Evolutionary conservation across 2,329 filamentous ascomycete genomes (phyloP), one percentile per base, ranked within the genome.

Genomic region (Xylaria sp.): DNA sequence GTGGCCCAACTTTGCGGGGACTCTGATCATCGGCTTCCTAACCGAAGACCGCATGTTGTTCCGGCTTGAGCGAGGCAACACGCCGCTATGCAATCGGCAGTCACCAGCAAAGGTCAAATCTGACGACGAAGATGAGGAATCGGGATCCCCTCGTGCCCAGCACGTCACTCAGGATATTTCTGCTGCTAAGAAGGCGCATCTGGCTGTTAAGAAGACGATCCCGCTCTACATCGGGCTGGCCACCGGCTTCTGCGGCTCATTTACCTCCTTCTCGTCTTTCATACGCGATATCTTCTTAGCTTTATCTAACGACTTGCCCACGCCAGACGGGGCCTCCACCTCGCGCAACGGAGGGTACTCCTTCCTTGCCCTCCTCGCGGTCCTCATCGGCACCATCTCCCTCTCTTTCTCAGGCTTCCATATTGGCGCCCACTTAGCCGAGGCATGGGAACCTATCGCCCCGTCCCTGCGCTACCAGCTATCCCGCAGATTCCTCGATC

Each of bases 201-300:
- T 84, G 38, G 81, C 87, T 4, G 78, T 82, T 28, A 97, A 97
- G 74, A 96, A 96, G 79, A 91, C 91, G 0, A 90, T 96, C 28
- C 94, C 94, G 0, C 81, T 97, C 0, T 97, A 96, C 73, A 90
- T 96, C 61, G 94, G 91, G 53, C 85, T 97, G 5, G 87, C 92
- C 0, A 96, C 91, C 0, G 94, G 91, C 11, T 95, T 95, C 76
- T 96, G 92, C 71, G 92, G 94, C 65, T 94, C 91, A 68, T 92
- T 95, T 72, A 97, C 94, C 0, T 94, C 90, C 9, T 97, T 97
- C 77, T 96, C 93, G 0, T 88, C 89, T 19, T 96, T 96, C 73
- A 88, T 94, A 49, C 85, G 91, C 6, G 94, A 96, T 70, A 78
- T 84, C 14, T 96, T 96, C 73, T 83, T 96, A 21, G 89, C 92